A percentile compares a stretch with the other conserved stretches of the same genome.
phyloP scores from a whole-genome alignment of 2,329 filamentous ascomycete species.

The Penicillium sp. region DNA sequence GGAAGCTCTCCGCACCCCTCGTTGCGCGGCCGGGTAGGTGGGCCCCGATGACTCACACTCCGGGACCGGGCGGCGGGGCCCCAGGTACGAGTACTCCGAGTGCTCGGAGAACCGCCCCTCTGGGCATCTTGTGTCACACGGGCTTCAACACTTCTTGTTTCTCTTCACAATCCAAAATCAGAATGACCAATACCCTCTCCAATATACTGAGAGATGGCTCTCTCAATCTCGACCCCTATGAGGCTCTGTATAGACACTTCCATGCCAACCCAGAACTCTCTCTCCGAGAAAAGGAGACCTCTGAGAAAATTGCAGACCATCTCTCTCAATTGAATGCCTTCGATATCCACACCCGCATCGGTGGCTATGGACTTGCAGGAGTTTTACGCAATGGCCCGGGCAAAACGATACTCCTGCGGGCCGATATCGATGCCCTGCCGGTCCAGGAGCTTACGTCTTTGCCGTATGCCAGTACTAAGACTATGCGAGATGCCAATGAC shows the following conservation, averaged over 20 bases:
- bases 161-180: background rate
- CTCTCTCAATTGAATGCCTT: conserved; percentile 37
- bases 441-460: conserved; percentile 52
- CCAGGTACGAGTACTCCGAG: too few species aligned
- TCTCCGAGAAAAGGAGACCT: conserved; percentile 57
- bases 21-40: too few species aligned
- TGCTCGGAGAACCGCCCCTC: too few species aligned
- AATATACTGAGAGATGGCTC: conserved; percentile 17
- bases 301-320: conserved; percentile 48
- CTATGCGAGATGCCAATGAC: conserved; percentile 51
- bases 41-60: too few species aligned
- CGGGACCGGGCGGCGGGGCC: too few species aligned
- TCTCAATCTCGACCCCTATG: conserved; percentile 48
- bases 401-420: conserved; percentile 49
- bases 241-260: conserved; percentile 60
- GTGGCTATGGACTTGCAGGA: conserved; percentile 48
- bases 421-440: conserved; percentile 55
- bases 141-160: background rate
- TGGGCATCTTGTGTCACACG: too few species aligned
- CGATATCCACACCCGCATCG: conserved; percentile 48
- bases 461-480: conserved; percentile 50
- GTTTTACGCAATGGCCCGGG: conserved; percentile 47
- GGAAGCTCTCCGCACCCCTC: too few species aligned
- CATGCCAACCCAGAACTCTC: conserved; percentile 64
- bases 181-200: conserved; percentile 31